Percentiles rank a stretch among this genome's conserved stretches.
These are phyloP conservation scores for Astrothelium subdiscretum DNA, from an alignment of 495 filamentous ascomycete genomes.

Conservation along the genomic window DNA sequence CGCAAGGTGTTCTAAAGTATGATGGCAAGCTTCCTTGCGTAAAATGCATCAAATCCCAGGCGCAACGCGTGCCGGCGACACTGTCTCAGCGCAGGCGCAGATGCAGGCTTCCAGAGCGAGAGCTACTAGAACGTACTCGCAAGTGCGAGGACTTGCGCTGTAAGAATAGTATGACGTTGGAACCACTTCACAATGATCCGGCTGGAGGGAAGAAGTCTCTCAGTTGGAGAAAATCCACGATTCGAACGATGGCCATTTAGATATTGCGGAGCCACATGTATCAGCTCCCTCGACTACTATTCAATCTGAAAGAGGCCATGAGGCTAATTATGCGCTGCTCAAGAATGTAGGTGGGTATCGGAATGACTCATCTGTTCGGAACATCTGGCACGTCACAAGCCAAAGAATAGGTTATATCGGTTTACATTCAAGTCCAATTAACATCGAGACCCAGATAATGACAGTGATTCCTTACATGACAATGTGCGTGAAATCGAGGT, in stretches of 20 bases:
- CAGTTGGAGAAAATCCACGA: not conserved
- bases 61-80: constrained; percentile 38
- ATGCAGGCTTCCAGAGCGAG: constrained; percentile 43
- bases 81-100: constrained; percentile 32
- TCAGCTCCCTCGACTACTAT: constrained; percentile 16
- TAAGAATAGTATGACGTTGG: constrained; percentile 40
- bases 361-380: constrained; percentile 27
- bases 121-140: constrained; percentile 41
- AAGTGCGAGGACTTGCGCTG: constrained; percentile 42
- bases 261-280: not conserved
- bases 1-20: constrained; percentile 50
- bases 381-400: constrained; percentile 39
- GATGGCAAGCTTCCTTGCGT: constrained; percentile 44
- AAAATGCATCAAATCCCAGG: constrained; percentile 33
- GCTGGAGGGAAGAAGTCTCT: constrained; percentile 12
- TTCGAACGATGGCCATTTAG: not conserved
- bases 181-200: constrained; percentile 35
- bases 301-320: constrained; percentile 26
- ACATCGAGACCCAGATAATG: constrained; percentile 22
- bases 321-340: constrained; percentile 31
- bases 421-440: constrained; percentile 7
- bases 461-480: constrained; percentile 25
- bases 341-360: constrained; percentile 7
- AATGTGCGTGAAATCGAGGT: constrained; percentile 26
- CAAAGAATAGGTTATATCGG: constrained; percentile 29